phyloP scores from a whole-genome alignment of 495 filamentous ascomycete genomes.

The Glarea lozoyensis region DNA sequence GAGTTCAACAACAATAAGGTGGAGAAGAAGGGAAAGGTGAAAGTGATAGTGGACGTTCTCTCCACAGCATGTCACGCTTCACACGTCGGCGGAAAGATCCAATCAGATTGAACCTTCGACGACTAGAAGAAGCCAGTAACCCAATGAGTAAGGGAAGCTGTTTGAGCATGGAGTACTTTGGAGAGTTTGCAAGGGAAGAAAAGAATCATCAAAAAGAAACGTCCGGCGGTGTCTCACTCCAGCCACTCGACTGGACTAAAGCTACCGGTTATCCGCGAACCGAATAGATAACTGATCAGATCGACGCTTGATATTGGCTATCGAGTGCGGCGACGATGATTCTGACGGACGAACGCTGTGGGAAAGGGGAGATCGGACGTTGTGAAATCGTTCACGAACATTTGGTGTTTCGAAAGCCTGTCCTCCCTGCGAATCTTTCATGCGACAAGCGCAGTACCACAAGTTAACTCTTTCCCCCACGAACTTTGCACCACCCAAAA shows the following conservation, averaged over 20 bases:
- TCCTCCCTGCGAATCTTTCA: conserved; percentile 10
- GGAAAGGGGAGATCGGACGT: neutral
- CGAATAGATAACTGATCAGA: too few relatives aligned
- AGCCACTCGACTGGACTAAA: too few relatives aligned
- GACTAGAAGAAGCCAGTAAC: too few relatives aligned
- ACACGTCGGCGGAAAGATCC: neutral
- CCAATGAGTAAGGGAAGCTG: neutral
- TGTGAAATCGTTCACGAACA: conserved; percentile 15
- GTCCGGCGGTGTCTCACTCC: too few relatives aligned
- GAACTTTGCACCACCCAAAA: conserved; percentile 1
- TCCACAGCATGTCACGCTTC: neutral
- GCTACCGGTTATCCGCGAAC: too few relatives aligned
- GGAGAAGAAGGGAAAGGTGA: neutral
- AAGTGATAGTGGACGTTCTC: neutral
- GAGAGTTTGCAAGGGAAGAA: too few relatives aligned
- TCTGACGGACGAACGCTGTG: neutral
- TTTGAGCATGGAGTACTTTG: too few relatives aligned
- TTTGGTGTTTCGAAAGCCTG: conserved; percentile 17
- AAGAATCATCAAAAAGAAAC: too few relatives aligned
- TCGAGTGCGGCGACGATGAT: neutral
- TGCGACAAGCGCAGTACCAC: conserved; percentile 9
- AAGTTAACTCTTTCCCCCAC: conserved; percentile 1
- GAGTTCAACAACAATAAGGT: conserved; percentile 9
- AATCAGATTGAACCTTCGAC: neutral
- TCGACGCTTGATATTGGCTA: neutral